Conservation (phyloP, 2,329 filamentous ascomycete genomes). For the Claviceps digitariae region DNA sequence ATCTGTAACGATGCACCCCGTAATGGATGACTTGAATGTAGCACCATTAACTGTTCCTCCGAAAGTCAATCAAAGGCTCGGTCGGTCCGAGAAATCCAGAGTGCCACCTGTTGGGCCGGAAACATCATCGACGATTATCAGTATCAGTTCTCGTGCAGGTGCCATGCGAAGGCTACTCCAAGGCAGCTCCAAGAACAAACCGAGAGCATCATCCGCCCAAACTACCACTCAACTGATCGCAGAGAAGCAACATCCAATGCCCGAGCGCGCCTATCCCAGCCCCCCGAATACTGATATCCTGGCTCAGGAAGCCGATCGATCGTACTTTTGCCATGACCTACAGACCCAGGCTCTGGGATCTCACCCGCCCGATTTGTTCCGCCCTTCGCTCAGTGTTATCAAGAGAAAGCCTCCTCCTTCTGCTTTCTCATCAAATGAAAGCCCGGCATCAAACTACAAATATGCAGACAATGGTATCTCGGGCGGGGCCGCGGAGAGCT, state of each 20-base stretch:
- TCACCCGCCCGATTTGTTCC: conserved; percentile 11
- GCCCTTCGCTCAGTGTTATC: conserved; percentile 23
- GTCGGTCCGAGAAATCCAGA: conserved; percentile 9
- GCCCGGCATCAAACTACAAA: conserved; percentile 1
- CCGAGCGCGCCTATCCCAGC: conserved; percentile 18
- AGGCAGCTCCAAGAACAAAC: conserved; percentile 4
- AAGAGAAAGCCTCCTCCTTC: conserved; percentile 31
- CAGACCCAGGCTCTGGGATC: conserved; percentile 9
- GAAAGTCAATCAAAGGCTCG: conserved; percentile 31
- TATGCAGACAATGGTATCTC: background rate
- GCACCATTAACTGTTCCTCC: conserved; percentile 43
- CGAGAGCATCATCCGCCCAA: background rate
- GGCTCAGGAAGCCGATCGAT: conserved; percentile 9
- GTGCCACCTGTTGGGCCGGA: conserved; percentile 17
- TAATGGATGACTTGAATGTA: conserved; percentile 44
- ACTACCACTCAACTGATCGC: background rate
- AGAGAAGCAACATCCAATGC: background rate
- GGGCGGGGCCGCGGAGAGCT: conserved; percentile 12
- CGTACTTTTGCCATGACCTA: background rate
- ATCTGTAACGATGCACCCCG: conserved; percentile 46
- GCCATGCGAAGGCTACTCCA: conserved; percentile 21
- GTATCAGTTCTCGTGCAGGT: conserved; percentile 11
- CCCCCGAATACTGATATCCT: conserved; percentile 19
- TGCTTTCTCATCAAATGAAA: conserved; percentile 6
- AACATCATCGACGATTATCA: too few relatives aligned